Evolutionary conservation across 1,139 yeast species (phyloP).

Genomic region (Dujonia santamariae): DNA sequence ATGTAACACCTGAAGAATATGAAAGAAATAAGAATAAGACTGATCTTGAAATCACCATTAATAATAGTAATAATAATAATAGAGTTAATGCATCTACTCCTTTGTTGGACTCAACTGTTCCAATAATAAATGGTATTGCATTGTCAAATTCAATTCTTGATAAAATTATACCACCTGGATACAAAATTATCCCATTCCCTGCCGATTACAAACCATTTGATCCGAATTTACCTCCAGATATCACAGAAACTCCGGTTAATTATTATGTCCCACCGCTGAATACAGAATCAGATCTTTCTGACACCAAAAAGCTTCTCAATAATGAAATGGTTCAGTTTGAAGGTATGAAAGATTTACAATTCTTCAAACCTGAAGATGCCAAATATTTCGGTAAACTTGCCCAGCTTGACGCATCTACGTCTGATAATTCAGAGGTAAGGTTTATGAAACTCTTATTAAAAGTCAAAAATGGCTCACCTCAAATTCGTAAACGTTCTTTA

Average conservation of each 20-base stretch:
- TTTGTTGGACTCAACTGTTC: not conserved
- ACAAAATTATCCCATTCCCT: slow-evolving; percentile 47
- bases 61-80: too few relatives aligned
- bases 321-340: slow-evolving; percentile 4
- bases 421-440: slow-evolving; percentile 56
- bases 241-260: slow-evolving; percentile 23
- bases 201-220: slow-evolving; percentile 37
- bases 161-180: slow-evolving; percentile 55
- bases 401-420: slow-evolving; percentile 26
- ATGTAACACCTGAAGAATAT: slow-evolving; percentile 33
- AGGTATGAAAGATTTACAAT: slow-evolving; percentile 48
- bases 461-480: slow-evolving; percentile 76
- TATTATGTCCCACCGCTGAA: slow-evolving; percentile 26
- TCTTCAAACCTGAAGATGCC: slow-evolving; percentile 69
- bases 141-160: slow-evolving; percentile 51
- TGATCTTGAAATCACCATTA: too few relatives aligned
- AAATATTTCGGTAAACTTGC: slow-evolving; percentile 68
- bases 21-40: slow-evolving; percentile 12
- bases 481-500: slow-evolving; percentile 66
- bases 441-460: slow-evolving; percentile 64
- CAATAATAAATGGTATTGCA: slow-evolving; percentile 40
- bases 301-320: slow-evolving; percentile 3
- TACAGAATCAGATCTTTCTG: slow-evolving; percentile 12
- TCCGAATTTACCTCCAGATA: slow-evolving; percentile 27
- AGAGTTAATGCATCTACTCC: not conserved